Evolutionary conservation across 169 alveolate genomes (phyloP), one percentile per base, ranked within the genome.

Genomic region (Cryptosporidium parvum): DNA sequence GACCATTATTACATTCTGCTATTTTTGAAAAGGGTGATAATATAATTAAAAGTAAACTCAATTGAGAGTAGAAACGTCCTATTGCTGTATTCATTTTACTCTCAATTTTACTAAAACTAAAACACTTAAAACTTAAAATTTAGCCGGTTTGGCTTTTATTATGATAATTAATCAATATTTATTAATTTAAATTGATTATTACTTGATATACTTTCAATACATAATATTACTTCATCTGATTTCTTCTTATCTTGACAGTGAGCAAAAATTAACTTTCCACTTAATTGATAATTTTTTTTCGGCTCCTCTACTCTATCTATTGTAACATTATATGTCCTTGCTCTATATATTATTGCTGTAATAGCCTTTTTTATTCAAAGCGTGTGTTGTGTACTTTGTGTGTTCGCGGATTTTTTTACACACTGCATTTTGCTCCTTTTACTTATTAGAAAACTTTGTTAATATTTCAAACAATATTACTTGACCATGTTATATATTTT

Each of bases 321-420:
- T 65, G 33, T 37, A 12, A 12, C 37, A 2, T 9, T 56, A n/a
- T 56, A 16, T n/a, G 29, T 10, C 67, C 0, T 35, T 65, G 48
- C 52, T 65, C 52, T 26, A 5, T 14, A 16, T 45, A 5, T 37
- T 65, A 33, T 65, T 1, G 2, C 51, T 31, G 26, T 21, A 9
- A 65, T 65, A n/a, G 31, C 72, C 72, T 37, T 35, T 65, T 29
- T 26, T 14, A 48, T 0, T 56, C 23, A 14, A 10, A 33, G 72
- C 14, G 72, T 65, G 72, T 65, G 72, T 59, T 65, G 72, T 65
- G 48, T 65, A 65, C 72, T 65, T 33, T 33, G 72, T 65, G 72
- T 65, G 72, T 65, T 65, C 72, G 26, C 72, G 31, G 51, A 65
- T 3, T 35, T 10, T 31, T 26, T 31, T 65, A 65, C 72, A 65